These are phyloP conservation scores for Pseudogymnoascus sp. DNA, from an alignment of 2,329 filamentous ascomycete genomes.

Conservation along the genomic window DNA sequence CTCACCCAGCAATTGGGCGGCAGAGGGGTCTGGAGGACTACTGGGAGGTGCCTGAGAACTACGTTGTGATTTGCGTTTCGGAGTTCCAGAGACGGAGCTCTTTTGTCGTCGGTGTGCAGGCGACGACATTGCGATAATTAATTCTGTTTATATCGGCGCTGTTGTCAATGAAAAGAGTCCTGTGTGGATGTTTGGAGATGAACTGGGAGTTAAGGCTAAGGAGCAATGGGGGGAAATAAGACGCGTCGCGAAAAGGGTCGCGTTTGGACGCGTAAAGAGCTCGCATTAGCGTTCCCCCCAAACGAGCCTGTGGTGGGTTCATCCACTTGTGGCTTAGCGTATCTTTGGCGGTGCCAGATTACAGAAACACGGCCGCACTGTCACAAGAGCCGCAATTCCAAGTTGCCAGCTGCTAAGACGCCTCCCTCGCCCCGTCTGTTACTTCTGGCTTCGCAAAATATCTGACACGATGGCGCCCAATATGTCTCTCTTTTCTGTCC, in stretches of 20 bases:
- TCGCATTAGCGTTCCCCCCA: constrained; percentile 4
- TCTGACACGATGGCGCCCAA: constrained; percentile 53
- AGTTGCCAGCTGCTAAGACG: constrained; percentile 1
- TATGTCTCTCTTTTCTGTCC: constrained; percentile 68
- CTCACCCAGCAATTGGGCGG: constrained; percentile 28
- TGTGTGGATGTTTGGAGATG: constrained; percentile 4
- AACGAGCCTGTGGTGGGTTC: not conserved
- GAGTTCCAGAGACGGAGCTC: constrained; percentile 45
- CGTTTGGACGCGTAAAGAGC: constrained; percentile 7
- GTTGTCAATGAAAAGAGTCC: not conserved
- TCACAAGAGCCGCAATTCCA: constrained; percentile 2
- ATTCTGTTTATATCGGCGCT: constrained; percentile 8
- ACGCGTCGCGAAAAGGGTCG: constrained; percentile 8
- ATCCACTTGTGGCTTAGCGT: not conserved
- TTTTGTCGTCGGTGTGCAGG: constrained; percentile 48
- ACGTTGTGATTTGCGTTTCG: constrained; percentile 47
- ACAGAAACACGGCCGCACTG: constrained; percentile 7
- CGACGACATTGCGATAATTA: constrained; percentile 47
- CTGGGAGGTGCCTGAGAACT: constrained; percentile 46
- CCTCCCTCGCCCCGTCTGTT: not conserved
- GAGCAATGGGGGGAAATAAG: not conserved
- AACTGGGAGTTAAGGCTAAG: not conserved
- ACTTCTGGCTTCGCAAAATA: not conserved
- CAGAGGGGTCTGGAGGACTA: constrained; percentile 34
- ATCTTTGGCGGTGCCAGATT: constrained; percentile 4